Base-by-base conservation (phyloP, 352 stramenopile genomes). In the Saprolegnia parasitica region DNA sequence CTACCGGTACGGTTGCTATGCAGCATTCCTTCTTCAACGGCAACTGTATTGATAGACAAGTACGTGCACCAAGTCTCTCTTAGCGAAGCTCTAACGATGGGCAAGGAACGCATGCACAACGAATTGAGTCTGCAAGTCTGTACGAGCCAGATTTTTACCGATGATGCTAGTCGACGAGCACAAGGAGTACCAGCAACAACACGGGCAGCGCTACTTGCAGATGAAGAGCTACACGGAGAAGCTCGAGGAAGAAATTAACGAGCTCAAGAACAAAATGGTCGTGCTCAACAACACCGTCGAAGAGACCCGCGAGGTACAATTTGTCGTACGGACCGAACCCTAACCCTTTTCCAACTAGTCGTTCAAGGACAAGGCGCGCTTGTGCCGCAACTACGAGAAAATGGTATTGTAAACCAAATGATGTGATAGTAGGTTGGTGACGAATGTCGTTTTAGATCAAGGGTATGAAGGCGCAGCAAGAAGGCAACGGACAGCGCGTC, bases 331-430 rank as follows among this genome's bases (percentile, higher is more conserved):
- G 2, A 29, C 57, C 11, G 18, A 56, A 37, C 64, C 20, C 54
- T 23, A 9, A 18, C 6, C 24, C 15, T 21, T 75, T 24, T 54
- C 24, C 6, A 73, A 72, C 16, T 32, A 93, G 86, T 85, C 86
- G 32, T 95, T 93, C 79, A 92, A 93, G 56, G 86, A 95, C 35
- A 95, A 93, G 64, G 87, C 86, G 13, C 71, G 84, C 54, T 92
- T 92, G 76, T 95, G 86, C 71, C 75, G 86, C 15, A 93, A 92
- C 73, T 95, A 84, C 84, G 86, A 95, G 72, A 95, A 93, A 74
- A 92, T 95, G 84, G 86, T 87, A 67, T 56, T 66, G 20, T 24
- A n/a, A 40, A 56, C 9, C n/a, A 20, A 47, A 63, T 10, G 56
- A 47, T 23, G 3, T 0, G 24, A 60, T 65, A 11, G 52, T 18